Conservation (phyloP, 2,329 filamentous ascomycete species). For the Tolypocladium paradoxum region DNA sequence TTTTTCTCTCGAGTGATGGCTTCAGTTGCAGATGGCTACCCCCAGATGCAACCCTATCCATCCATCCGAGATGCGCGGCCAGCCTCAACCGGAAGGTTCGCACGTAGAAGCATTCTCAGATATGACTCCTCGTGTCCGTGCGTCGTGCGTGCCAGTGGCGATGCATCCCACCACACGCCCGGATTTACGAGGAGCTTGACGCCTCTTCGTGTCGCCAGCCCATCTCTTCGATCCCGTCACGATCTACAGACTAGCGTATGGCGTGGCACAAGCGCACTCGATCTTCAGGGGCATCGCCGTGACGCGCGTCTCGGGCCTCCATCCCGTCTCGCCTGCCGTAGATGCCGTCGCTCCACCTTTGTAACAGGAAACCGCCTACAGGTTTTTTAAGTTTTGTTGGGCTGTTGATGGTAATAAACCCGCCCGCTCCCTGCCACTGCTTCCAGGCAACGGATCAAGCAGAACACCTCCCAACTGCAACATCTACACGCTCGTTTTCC, state of each 20-base stretch:
- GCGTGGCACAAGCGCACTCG: not conserved
- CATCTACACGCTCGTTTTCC: not conserved
- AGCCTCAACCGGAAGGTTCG: not conserved
- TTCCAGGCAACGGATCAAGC: not conserved
- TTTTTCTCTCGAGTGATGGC: constrained; percentile 2
- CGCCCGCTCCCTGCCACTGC: not conserved
- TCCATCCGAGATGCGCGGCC: not conserved
- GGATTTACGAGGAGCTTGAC: not conserved
- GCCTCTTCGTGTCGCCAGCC: not conserved
- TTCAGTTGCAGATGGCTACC: too few species aligned
- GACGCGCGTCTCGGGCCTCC: not conserved
- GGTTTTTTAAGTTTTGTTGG: not conserved
- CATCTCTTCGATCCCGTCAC: not conserved
- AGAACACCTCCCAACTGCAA: not conserved
- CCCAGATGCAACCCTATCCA: too few species aligned
- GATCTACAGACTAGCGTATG: not conserved
- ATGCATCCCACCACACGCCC: not conserved
- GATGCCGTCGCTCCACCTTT: not conserved
- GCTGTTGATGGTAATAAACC: not conserved
- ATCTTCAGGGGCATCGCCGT: constrained; percentile 1
- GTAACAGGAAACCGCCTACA: not conserved
- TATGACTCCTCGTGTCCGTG: not conserved
- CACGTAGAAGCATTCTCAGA: too few species aligned
- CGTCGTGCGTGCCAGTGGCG: not conserved
- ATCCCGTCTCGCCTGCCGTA: not conserved